phyloP scores from a whole-genome alignment of 148 eudicot species.

The Arctostaphylos glauca region DNA sequence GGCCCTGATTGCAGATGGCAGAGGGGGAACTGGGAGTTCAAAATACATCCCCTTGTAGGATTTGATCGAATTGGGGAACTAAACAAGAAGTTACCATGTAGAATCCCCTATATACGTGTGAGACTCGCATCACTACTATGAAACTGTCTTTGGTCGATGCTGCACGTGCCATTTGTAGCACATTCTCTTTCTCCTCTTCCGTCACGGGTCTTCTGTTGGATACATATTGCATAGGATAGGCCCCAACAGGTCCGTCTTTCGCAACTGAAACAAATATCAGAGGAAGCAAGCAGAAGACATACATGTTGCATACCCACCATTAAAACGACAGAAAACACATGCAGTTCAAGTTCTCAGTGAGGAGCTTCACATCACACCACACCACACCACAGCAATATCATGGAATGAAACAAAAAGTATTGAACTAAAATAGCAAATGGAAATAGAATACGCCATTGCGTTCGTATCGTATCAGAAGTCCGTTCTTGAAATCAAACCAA shows the following conservation, averaged over 20 bases:
- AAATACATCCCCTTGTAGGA: background rate
- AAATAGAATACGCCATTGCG: background rate
- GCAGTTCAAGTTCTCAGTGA: background rate
- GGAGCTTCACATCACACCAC: background rate
- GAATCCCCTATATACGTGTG: slow-evolving; percentile 37
- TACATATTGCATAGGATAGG: background rate
- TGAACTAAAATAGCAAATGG: background rate
- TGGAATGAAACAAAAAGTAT: background rate
- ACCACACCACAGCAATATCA: background rate
- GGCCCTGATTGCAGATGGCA: background rate
- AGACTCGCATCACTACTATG: slow-evolving; percentile 31
- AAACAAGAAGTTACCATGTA: slow-evolving; percentile 30
- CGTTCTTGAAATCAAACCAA: background rate
- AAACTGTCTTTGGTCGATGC: slow-evolving; percentile 21
- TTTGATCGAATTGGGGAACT: background rate
- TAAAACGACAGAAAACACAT: background rate
- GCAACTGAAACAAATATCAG: background rate
- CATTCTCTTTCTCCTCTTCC: slow-evolving; percentile 28
- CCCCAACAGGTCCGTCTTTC: background rate
- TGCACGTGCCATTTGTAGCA: slow-evolving; percentile 26
- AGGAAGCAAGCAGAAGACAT: background rate
- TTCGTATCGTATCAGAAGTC: too few relatives aligned
- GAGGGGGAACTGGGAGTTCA: too few relatives aligned
- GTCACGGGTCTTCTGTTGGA: slow-evolving; percentile 38
- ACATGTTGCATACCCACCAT: slow-evolving; percentile 3